phyloP scores from a whole-genome alignment of 2,329 filamentous ascomycete genomes.

The Hypoxylon sp. region DNA sequence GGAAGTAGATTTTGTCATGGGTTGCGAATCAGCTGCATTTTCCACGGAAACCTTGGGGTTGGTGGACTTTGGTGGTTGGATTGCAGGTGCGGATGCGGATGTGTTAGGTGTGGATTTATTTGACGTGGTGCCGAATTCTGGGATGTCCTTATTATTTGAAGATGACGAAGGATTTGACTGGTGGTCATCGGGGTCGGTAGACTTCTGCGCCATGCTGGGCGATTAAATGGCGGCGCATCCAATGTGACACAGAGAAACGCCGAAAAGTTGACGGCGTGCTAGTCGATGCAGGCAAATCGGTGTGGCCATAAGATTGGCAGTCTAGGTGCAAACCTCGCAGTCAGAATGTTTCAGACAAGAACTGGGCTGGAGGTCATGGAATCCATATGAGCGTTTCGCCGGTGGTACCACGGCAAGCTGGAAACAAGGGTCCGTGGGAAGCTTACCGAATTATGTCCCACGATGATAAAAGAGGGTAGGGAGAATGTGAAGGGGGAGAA shows the following conservation, averaged over 20 bases:
- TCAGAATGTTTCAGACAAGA: slow-evolving; percentile 45
- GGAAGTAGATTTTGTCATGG: slow-evolving; percentile 64
- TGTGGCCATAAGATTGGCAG: slow-evolving; percentile 50
- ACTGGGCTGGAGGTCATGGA: slow-evolving; percentile 42
- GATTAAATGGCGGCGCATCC: slow-evolving; percentile 54
- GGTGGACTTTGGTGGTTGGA: slow-evolving; percentile 43
- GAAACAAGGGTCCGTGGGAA: slow-evolving; percentile 45
- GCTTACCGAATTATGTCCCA: slow-evolving; percentile 45
- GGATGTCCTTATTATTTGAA: slow-evolving; percentile 51
- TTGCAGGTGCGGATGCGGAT: slow-evolving; percentile 48
- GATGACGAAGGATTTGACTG: slow-evolving; percentile 55
- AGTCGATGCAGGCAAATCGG: slow-evolving; percentile 43
- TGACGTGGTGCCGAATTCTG: slow-evolving; percentile 50
- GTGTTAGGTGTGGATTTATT: slow-evolving; percentile 51
- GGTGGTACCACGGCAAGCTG: slow-evolving; percentile 44
- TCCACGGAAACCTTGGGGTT: slow-evolving; percentile 49
- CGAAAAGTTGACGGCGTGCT: slow-evolving; percentile 49
- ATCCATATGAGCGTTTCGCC: slow-evolving; percentile 44
- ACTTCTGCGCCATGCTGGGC: slow-evolving; percentile 55
- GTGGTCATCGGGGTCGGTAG: slow-evolving; percentile 53
- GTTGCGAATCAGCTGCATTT: slow-evolving; percentile 57
- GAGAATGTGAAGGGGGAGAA: slow-evolving; percentile 18
- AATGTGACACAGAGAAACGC: slow-evolving; percentile 52
- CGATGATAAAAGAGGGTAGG: slow-evolving; percentile 32
- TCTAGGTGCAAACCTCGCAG: slow-evolving; percentile 45